phyloP scores from a whole-genome alignment of 345 rosid species.

The Anacardium occidentale region DNA sequence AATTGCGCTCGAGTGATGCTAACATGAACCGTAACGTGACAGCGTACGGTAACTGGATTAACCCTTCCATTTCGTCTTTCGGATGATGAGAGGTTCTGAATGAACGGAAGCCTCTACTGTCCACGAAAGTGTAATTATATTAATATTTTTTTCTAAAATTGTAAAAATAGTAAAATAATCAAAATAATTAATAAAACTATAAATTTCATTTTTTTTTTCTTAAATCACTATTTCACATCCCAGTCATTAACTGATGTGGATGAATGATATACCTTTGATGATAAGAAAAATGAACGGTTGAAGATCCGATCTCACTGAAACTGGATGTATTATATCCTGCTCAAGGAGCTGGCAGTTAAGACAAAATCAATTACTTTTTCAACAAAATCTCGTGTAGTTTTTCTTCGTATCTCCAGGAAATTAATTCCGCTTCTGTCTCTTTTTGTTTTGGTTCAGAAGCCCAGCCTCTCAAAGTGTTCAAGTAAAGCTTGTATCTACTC shows the following conservation, averaged over 20 bases:
- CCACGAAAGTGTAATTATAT: too few relatives aligned
- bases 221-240: background rate
- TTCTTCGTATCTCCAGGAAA: background rate
- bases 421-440: constrained; percentile 1
- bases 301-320: background rate
- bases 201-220: too few relatives aligned
- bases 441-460: background rate
- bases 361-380: constrained; percentile 14
- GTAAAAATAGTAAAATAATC: too few relatives aligned
- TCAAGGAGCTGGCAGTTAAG: too few relatives aligned
- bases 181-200: too few relatives aligned
- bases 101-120: too few relatives aligned
- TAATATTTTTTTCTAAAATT: too few relatives aligned
- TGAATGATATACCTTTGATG: background rate
- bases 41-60: constrained; percentile 51
- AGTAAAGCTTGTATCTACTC: too few relatives aligned
- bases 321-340: constrained; percentile 11
- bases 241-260: background rate
- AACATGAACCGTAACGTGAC: constrained; percentile 52
- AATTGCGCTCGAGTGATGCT: constrained; percentile 61
- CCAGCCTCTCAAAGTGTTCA: background rate
- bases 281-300: background rate
- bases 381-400: constrained; percentile 12
- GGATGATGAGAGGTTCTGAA: too few relatives aligned
- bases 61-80: constrained; percentile 53